A percentile compares a stretch with the other conserved stretches of the same genome.
phyloP scores from a whole-genome alignment of 257 asterid species.

The Primulina tabacum region DNA sequence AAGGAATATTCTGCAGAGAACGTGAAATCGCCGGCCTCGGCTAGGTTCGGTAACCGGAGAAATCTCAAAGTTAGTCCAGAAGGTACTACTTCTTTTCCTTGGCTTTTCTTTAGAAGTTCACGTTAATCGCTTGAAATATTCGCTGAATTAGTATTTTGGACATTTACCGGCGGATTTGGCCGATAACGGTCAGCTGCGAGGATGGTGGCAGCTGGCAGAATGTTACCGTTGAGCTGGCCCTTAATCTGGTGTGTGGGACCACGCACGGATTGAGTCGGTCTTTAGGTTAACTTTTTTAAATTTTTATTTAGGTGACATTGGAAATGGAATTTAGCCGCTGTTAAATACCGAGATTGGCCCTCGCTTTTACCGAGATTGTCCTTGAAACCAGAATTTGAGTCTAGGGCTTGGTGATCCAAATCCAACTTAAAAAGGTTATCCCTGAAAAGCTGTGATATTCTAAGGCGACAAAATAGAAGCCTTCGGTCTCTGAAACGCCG shows the following conservation, averaged over 20 bases:
- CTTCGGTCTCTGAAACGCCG: too few relatives aligned
- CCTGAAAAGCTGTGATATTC: too few relatives aligned
- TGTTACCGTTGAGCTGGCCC: slow-evolving; percentile 43
- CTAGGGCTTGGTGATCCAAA: too few relatives aligned
- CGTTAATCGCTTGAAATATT: not conserved
- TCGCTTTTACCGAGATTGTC: too few relatives aligned
- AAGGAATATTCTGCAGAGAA: slow-evolving; percentile 20
- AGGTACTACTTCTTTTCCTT: slow-evolving; percentile 40
- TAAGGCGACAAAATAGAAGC: too few relatives aligned
- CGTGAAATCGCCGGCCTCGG: slow-evolving; percentile 59
- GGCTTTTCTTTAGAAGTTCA: not conserved
- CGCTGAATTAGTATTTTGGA: slow-evolving; percentile 5
- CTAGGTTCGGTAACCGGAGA: slow-evolving; percentile 74
- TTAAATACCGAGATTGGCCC: slow-evolving; percentile 15
- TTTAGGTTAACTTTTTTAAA: not conserved
- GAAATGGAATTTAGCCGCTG: too few relatives aligned
- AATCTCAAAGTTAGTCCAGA: slow-evolving; percentile 58
- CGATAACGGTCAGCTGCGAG: slow-evolving; percentile 26
- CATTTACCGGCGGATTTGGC: slow-evolving; percentile 19
- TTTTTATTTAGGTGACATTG: too few relatives aligned
- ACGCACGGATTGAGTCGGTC: not conserved
- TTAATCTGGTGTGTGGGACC: slow-evolving; percentile 29
- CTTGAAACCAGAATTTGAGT: too few relatives aligned
- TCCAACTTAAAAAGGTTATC: too few relatives aligned
- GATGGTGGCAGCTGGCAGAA: slow-evolving; percentile 26